Percentiles rank a stretch among this genome's conserved stretches.
Evolutionary conservation across 352 stramenopile genomes (phyloP).

Genomic region (Phytophthora agathidicida): DNA sequence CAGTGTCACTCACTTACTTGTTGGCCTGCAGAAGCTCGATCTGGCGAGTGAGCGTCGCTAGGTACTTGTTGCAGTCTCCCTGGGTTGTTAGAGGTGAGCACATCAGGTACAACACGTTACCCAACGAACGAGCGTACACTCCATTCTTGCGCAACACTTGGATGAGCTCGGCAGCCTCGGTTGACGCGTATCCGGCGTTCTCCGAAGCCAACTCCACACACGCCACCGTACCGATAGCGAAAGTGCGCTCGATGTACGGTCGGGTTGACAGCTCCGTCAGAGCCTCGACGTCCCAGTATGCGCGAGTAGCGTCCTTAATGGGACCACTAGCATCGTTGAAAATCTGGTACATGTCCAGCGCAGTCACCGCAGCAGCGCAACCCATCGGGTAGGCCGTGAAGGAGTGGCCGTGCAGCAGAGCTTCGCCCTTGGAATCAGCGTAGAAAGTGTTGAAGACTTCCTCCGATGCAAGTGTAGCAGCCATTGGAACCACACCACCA

Average conservation of each 20-base stretch:
- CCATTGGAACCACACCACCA: slow-evolving; percentile 87
- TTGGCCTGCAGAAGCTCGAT: slow-evolving; percentile 49
- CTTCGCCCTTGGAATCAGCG: slow-evolving; percentile 84
- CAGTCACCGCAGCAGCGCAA: slow-evolving; percentile 88
- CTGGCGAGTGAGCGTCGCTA: slow-evolving; percentile 50
- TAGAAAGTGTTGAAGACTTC: slow-evolving; percentile 92
- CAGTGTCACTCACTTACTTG: slow-evolving; percentile 21
- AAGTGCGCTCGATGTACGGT: slow-evolving; percentile 63
- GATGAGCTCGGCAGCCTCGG: slow-evolving; percentile 67
- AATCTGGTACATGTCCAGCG: slow-evolving; percentile 89
- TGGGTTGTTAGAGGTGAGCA: slow-evolving; percentile 78
- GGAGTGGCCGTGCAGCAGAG: slow-evolving; percentile 92
- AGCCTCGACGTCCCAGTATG: slow-evolving; percentile 63
- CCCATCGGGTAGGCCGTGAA: slow-evolving; percentile 92
- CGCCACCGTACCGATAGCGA: slow-evolving; percentile 82
- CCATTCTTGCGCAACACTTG: slow-evolving; percentile 61
- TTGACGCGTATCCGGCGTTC: slow-evolving; percentile 70
- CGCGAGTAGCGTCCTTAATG: slow-evolving; percentile 33
- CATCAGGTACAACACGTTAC: slow-evolving; percentile 89
- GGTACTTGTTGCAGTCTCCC: slow-evolving; percentile 65
- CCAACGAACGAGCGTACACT: slow-evolving; percentile 80
- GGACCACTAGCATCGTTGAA: slow-evolving; percentile 38
- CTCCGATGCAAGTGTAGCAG: slow-evolving; percentile 87
- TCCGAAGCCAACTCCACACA: slow-evolving; percentile 70
- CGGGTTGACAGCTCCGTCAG: slow-evolving; percentile 59